phyloP scores from a whole-genome alignment of 192 early-diverging fungal species.

The Coemansia sp. region DNA sequence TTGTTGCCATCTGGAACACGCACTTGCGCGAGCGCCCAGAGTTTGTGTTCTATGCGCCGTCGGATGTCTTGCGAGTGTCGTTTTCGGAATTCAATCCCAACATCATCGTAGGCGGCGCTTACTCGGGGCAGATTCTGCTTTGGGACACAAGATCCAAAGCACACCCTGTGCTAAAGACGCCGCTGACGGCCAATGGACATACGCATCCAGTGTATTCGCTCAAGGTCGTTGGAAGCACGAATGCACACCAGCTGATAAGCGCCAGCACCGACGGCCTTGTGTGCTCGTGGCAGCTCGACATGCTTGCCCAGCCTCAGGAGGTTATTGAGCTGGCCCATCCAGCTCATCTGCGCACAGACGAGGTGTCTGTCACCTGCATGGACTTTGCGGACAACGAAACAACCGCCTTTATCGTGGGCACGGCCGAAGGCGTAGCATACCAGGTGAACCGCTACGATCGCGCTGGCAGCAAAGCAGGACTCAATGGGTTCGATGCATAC shows the following conservation, averaged over 20 bases:
- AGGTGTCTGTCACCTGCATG: constrained; percentile 88
- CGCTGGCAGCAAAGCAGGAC: constrained; percentile 95
- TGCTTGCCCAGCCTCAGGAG: constrained; percentile 96
- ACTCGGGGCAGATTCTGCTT: constrained; percentile 95
- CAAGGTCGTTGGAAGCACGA: constrained; percentile 89
- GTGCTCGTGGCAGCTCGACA: constrained; percentile 97
- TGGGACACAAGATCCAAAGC: constrained; percentile 97
- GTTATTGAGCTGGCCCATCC: constrained; percentile 75
- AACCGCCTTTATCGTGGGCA: constrained; percentile 91
- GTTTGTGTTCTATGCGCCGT: constrained; percentile 92
- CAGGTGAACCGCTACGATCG: constrained; percentile 95
- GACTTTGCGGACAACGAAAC: constrained; percentile 94
- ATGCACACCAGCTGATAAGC: constrained; percentile 90
- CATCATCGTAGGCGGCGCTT: constrained; percentile 91
- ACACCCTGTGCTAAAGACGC: constrained; percentile 88
- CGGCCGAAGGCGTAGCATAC: constrained; percentile 91
- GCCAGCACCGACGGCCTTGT: constrained; percentile 95
- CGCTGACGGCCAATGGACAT: constrained; percentile 89
- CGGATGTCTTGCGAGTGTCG: constrained; percentile 81
- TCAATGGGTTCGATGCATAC: constrained; percentile 84
- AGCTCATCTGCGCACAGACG: constrained; percentile 80
- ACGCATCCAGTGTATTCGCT: constrained; percentile 95
- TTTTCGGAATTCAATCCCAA: constrained; percentile 95
- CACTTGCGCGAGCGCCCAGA: constrained; percentile 88
- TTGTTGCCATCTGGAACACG: constrained; percentile 93